A percentile compares a stretch with the other conserved stretches of the same genome.
Evolutionary conservation across 2,329 filamentous ascomycete genomes (phyloP).

Genomic region (Talaromyces sp.): DNA sequence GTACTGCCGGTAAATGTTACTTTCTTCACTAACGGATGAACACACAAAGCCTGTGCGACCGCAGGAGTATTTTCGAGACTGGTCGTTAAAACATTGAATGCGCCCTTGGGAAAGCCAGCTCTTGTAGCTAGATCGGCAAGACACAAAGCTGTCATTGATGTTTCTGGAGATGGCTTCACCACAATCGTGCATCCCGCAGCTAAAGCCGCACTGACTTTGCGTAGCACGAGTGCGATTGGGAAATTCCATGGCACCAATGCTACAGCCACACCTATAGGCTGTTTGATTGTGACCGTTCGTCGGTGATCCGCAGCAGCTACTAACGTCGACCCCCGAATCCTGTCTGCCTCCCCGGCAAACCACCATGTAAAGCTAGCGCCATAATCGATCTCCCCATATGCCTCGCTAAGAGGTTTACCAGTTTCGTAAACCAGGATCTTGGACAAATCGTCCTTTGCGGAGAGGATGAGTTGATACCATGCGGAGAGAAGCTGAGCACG

Average conservation of each 20-base stretch:
- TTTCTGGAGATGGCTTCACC: slow-evolving; percentile 68
- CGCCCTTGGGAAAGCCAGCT: slow-evolving; percentile 58
- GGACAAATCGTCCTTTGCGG: slow-evolving; percentile 61
- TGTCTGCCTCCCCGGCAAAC: slow-evolving; percentile 60
- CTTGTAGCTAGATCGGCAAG: slow-evolving; percentile 52
- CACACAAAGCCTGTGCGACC: slow-evolving; percentile 50
- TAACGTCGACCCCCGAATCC: slow-evolving; percentile 59
- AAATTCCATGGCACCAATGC: slow-evolving; percentile 74
- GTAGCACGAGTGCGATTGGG: slow-evolving; percentile 63
- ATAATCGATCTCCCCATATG: slow-evolving; percentile 56
- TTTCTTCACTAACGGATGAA: slow-evolving; percentile 59
- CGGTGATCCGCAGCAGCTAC: slow-evolving; percentile 60
- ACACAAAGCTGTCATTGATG: slow-evolving; percentile 55
- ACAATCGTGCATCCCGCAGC: slow-evolving; percentile 74
- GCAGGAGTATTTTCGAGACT: slow-evolving; percentile 40
- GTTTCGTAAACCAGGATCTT: slow-evolving; percentile 62
- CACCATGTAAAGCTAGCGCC: slow-evolving; percentile 54
- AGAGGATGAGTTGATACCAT: slow-evolving; percentile 63
- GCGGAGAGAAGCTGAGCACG: slow-evolving; percentile 62
- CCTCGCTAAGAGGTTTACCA: slow-evolving; percentile 56
- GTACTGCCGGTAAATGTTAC: slow-evolving; percentile 54
- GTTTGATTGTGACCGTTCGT: slow-evolving; percentile 69
- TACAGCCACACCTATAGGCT: slow-evolving; percentile 66
- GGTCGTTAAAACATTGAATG: slow-evolving; percentile 60
- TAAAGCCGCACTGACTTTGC: slow-evolving; percentile 65